Evolutionary conservation across 371 early-diverging fungal species (phyloP), one percentile per base, ranked within the genome.

Genomic region (Blakeslea trispora): DNA sequence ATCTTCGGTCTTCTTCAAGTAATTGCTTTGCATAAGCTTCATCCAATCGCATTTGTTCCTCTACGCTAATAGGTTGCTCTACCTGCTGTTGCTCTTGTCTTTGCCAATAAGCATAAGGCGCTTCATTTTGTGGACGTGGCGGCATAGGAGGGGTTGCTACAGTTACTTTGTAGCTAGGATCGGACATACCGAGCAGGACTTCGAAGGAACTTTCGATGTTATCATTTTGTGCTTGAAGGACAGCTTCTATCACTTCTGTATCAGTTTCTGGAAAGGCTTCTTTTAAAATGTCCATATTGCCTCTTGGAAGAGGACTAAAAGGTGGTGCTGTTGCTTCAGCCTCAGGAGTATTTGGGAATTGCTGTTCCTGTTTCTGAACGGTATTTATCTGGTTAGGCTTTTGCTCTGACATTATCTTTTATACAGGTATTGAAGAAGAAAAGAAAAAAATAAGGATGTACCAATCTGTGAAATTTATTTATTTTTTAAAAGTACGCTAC

Each of bases 181-280:
- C 79, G 6, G 79, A 74, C 63, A 79, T 74, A 34, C 68, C 64
- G 11, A 79, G 40, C 28, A 79, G 55, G 8, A 61, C 45, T 8
- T 79, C 79, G 67, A 79, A 75, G 8, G 74, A 57, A 11, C 50
- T 51, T 32, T 79, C 79, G 1, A 75, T 51, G 37, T 69, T 55
- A 45, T 64, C 67, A 39, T 62, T 49, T 46, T 74, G 70, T 4
- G 67, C 57, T 39, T 66, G 71, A 39, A 79, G 57, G 50, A 79
- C 68, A 28, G 74, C 74, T 50, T 75, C 76, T 55, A 79, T 67
- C 14, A 79, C 59, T 13, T 75, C 79, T 22, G 65, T 56, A 45
- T 79, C 79, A 28, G 68, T 64, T 53, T 68, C 68, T 18, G 76
- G 79, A 44, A 79, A 79, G 0, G 79, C 79, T 58, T 79, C 79